phyloP scores from a whole-genome alignment of 2,329 filamentous ascomycete genomes.

The Aspergillus ruber region DNA sequence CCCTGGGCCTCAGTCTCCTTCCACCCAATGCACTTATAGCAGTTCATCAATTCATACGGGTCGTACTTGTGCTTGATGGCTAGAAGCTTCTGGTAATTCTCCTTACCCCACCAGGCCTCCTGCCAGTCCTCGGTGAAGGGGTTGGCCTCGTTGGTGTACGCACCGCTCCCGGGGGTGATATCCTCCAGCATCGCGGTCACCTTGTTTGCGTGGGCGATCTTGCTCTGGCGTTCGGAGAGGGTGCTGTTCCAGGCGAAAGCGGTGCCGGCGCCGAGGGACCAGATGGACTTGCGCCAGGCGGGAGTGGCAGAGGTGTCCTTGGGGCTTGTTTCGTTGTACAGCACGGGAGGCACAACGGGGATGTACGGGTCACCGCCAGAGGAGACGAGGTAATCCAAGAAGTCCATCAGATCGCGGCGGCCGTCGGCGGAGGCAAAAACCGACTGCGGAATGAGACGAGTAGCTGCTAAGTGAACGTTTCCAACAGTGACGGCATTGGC shows the following conservation, averaged over 20 bases:
- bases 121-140: conserved; percentile 12
- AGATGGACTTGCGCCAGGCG: conserved; percentile 14
- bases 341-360: conserved; percentile 10
- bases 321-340: conserved; percentile 13
- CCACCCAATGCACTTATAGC: conserved; percentile 15
- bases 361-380: conserved; percentile 10
- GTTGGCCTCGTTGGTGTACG: conserved; percentile 15
- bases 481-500: conserved; percentile 12
- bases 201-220: conserved; percentile 6
- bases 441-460: conserved; percentile 13
- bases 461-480: conserved; percentile 12
- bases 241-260: conserved; percentile 13
- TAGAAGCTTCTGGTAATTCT: conserved; percentile 13
- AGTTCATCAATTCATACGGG: conserved; percentile 9
- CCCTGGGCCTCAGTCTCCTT: conserved; percentile 6
- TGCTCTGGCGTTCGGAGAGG: conserved; percentile 5
- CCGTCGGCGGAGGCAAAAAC: conserved; percentile 12
- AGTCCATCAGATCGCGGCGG: conserved; percentile 8
- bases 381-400: conserved; percentile 5
- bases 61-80: conserved; percentile 16
- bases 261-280: conserved; percentile 10
- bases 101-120: conserved; percentile 14
- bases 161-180: conserved; percentile 12
- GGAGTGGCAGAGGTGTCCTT: conserved; percentile 11
- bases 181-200: conserved; percentile 9